Base-by-base conservation (phyloP, 2,329 filamentous ascomycete genomes). In the Neonectria sp. region DNA sequence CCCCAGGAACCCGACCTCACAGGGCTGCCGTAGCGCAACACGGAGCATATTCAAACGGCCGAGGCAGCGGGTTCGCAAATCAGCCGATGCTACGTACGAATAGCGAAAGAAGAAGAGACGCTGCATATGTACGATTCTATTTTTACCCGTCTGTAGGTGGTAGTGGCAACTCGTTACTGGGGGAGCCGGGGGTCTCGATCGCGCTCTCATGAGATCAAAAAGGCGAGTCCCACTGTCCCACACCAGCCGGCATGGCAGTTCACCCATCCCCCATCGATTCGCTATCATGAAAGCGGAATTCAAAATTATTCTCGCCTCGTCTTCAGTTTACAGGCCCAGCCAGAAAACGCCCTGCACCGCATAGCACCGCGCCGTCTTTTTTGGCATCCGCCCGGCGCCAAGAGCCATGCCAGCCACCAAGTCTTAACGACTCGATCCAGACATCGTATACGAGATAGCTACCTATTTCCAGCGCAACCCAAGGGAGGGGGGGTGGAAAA, bases 1-100 rank as follows among this genome's bases (percentile, higher is more conserved):
- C 31, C 51, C 51, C 51, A 33, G 51, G 27, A 9, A 21, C 40
- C n/a, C 24, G 27, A 13, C 29, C 51, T 53, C 29, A 11, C 51
- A 53, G 51, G 51, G 51, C 51, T 53, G 51, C 51, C 51, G 51
- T 53, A 53, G 51, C 51, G 51, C 33, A 35, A 27, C 25, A 51
- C 48, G 48, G 48, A 25, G 25, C 11, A 35, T 8, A 35, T 53
- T 3, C 21, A 53, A 29, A 24, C 29, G 9, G 51, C 31, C 51
- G 31, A 53, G 51, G 21, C 33, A 45, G 37, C n/a, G 24, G 29
- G 17, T 52, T 33, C n/a, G 49, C 27, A 33, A 52, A 40, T 52
- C 27, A n/a, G 27, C 49, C 27, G 17, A 52, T 52, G 27, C 15
- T 40, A 40, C 37, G 15, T 40, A 6, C 37, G 37, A 40, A 40